Evolutionary conservation across 2,329 filamentous ascomycete species (phyloP), one percentile per base, ranked within the genome.

Genomic region (Ophiosphaerella herpotricha): DNA sequence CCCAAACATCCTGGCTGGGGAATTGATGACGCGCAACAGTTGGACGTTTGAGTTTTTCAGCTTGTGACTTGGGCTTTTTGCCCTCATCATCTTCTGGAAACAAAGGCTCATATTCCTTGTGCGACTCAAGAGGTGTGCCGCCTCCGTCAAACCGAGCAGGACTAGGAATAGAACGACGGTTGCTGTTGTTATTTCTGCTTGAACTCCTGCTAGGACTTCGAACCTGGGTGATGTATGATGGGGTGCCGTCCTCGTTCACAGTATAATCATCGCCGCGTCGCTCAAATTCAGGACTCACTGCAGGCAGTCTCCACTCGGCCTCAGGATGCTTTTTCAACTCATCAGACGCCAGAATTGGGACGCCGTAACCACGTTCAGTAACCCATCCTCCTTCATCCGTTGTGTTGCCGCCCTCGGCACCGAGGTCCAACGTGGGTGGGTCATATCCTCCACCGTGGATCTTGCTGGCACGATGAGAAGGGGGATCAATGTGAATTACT

Each of bases 1-100:
- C 94, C 94, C 94, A 99, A 35, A 97, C 85, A 70, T 99, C 94
- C 71, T 92, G 89, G 72, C 92, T 97, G 1, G 94, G 94, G 74
- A 99, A 99, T 54, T 88, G 87, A 56, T 80, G 77, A 43, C 76
- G 71, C 43, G 76, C 75, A 50, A 79, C 69, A 44, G 75, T 77
- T 24, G 78, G 77, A 37, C 78, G 75, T 71, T 84, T 85, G 59
- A 85, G 77, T 56, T 80, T 80, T 50, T 85, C 80, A 29, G 76
- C 76, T 29, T 79, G 74, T n/a, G 79, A 79, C 42, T 80, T 67
- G 7, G 77, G 77, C 48, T 80, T 74, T 56, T 80, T 80, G 43
- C 92, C 89, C 48, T 92, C 89, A 48, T 94, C 81, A 12, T 85
- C 77, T 35, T 80, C 91, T 0, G 90, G 87, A 74, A 99, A 99